A percentile compares a stretch with the other conserved stretches of the same genome.
Evolutionary conservation across 2,329 filamentous ascomycete species (phyloP).

Genomic region (Herpotrichia juniperi): DNA sequence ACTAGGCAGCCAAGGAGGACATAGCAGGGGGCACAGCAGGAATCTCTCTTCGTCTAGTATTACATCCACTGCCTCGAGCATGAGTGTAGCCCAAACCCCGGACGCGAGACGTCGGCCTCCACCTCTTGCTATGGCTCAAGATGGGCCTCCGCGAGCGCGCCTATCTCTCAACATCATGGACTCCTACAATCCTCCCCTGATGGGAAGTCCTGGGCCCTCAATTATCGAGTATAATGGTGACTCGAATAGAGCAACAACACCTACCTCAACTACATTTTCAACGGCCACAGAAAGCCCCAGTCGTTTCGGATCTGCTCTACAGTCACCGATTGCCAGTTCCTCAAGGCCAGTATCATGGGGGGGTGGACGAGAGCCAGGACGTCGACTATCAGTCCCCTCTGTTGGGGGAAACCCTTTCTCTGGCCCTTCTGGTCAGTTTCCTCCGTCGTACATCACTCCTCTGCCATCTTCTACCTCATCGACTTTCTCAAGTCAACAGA

Average conservation of each 20-base stretch:
- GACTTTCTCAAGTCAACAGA: conserved; percentile 62
- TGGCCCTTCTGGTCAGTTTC: conserved; percentile 65
- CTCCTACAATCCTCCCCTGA: conserved; percentile 63
- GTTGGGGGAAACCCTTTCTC: conserved; percentile 74
- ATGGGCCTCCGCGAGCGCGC: conserved; percentile 65
- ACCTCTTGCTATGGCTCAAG: conserved; percentile 80
- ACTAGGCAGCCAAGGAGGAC: conserved; percentile 72
- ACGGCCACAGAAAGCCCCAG: conserved; percentile 74
- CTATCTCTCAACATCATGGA: conserved; percentile 65
- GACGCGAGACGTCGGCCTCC: conserved; percentile 73
- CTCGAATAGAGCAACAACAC: conserved; percentile 79
- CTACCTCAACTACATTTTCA: conserved; percentile 83
- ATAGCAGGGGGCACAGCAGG: conserved; percentile 76
- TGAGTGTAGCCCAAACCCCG: conserved; percentile 56
- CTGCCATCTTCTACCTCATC: conserved; percentile 61
- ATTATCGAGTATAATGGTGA: conserved; percentile 69
- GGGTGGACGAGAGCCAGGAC: conserved; percentile 68
- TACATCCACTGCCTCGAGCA: conserved; percentile 73
- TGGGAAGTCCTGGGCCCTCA: conserved; percentile 67
- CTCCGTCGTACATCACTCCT: conserved; percentile 62
- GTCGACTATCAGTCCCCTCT: conserved; percentile 83
- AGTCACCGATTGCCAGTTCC: conserved; percentile 74
- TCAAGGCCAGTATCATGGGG: conserved; percentile 78
- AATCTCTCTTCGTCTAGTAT: conserved; percentile 92
- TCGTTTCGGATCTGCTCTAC: conserved; percentile 69